phyloP scores from a whole-genome alignment of 73 alveolate genomes.

The Breviolum minutum region DNA sequence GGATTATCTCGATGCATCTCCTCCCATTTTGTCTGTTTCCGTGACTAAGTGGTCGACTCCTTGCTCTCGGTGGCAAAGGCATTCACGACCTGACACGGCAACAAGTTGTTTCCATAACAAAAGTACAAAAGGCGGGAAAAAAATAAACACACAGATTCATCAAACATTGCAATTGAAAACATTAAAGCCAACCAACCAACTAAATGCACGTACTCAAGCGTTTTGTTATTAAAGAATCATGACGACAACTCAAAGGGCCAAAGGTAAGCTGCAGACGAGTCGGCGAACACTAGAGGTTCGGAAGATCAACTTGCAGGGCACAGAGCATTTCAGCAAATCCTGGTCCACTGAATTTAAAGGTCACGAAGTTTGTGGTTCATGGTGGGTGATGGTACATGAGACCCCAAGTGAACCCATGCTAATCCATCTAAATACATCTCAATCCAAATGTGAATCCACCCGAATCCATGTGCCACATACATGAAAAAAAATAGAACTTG shows the following conservation, averaged over 20 bases:
- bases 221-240: not conserved
- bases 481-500: too few species aligned
- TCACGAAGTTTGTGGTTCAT: not conserved
- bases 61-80: conserved; percentile 20
- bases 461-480: too few species aligned
- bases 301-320: conserved; percentile 58
- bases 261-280: not conserved
- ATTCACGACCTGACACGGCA: not conserved
- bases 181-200: too few species aligned
- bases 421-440: too few species aligned
- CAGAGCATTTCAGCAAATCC: conserved; percentile 7
- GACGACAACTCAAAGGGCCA: not conserved
- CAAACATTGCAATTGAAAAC: too few species aligned
- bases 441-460: too few species aligned
- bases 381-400: too few species aligned
- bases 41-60: conserved; percentile 3
- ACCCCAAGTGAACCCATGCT: too few species aligned
- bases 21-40: not conserved
- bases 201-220: too few species aligned
- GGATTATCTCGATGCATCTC: too few species aligned
- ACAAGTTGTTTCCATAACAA: too few species aligned
- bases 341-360: not conserved
- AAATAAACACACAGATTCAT: not conserved
- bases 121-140: not conserved
- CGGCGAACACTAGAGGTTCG: conserved; percentile 44